Percentiles rank a stretch among this genome's conserved stretches.
phyloP scores from a whole-genome alignment of 2,329 filamentous ascomycete species.

The Arachnomyces sp. region DNA sequence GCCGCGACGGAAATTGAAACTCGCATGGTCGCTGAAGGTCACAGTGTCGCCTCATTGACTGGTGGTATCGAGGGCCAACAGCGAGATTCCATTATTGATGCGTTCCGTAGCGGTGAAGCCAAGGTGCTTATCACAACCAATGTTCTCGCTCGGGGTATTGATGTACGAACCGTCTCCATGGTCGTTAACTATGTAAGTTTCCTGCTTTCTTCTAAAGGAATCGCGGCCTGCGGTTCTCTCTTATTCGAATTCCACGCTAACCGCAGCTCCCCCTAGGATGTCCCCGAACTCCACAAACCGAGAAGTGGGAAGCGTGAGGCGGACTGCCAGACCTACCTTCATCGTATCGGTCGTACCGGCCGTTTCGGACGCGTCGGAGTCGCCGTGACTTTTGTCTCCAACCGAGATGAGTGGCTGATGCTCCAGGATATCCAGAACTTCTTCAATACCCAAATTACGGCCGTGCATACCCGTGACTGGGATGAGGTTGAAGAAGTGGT shows the following conservation, averaged over 20 bases:
- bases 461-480: conserved; percentile 81
- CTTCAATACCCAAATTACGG: conserved; percentile 73
- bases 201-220: neutral
- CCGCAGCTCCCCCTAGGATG: conserved; percentile 43
- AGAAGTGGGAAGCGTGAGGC: conserved; percentile 57
- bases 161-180: conserved; percentile 86
- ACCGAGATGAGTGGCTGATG: conserved; percentile 70
- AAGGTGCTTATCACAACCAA: conserved; percentile 99
- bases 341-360: conserved; percentile 94
- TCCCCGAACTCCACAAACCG: conserved; percentile 57
- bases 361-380: conserved; percentile 95
- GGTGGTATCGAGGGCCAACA: conserved; percentile 77
- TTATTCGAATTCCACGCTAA: conserved; percentile 3
- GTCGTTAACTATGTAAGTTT: conserved; percentile 81
- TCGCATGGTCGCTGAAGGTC: conserved; percentile 80
- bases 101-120: conserved; percentile 76
- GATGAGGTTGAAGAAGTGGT: conserved; percentile 78
- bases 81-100: conserved; percentile 75
- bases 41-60: conserved; percentile 84
- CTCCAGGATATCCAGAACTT: conserved; percentile 71
- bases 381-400: conserved; percentile 88
- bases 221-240: neutral
- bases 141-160: conserved; percentile 90
- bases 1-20: conserved; percentile 79
- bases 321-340: conserved; percentile 91